Conservation (phyloP, 2,329 filamentous ascomycete species). For the Aspergillus sojae region DNA sequence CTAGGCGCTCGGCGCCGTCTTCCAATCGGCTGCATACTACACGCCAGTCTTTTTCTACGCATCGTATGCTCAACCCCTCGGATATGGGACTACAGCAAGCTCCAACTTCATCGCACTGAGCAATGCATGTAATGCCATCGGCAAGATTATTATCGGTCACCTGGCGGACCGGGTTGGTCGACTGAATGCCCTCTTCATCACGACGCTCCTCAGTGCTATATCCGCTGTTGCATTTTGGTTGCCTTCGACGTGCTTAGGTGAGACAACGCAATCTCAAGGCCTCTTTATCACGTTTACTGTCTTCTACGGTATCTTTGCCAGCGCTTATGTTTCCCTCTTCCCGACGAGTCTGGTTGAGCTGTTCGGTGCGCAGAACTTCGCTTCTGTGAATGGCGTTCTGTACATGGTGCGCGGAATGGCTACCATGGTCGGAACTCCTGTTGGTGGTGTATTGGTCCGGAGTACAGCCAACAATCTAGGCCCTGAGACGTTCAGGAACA, state of each 20-base stretch:
- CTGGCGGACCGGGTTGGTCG: conserved; percentile 43
- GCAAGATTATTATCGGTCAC: conserved; percentile 43
- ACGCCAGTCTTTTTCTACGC: conserved; percentile 46
- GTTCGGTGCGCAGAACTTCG: background rate
- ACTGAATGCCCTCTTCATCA: conserved; percentile 44
- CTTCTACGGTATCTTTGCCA: conserved; percentile 41
- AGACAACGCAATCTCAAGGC: conserved; percentile 18
- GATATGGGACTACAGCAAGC: conserved; percentile 38
- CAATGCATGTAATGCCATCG: conserved; percentile 45
- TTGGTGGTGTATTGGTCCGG: background rate
- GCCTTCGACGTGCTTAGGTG: conserved; percentile 23
- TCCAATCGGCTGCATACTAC: conserved; percentile 45
- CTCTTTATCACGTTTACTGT: conserved; percentile 39
- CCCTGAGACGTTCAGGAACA: background rate
- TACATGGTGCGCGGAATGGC: background rate
- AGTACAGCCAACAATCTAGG: background rate
- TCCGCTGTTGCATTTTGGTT: conserved; percentile 32
- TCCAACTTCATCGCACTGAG: conserved; percentile 46
- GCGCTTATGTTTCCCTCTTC: conserved; percentile 45
- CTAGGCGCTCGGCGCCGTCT: conserved; percentile 39
- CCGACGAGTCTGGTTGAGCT: conserved; percentile 9
- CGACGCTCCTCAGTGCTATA: conserved; percentile 34
- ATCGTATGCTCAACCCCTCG: conserved; percentile 44
- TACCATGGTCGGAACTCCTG: background rate
- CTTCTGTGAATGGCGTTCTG: background rate